Evolutionary conservation across 1,284 basidiomycete species (phyloP).

Genomic region (Dichomitus squalens): DNA sequence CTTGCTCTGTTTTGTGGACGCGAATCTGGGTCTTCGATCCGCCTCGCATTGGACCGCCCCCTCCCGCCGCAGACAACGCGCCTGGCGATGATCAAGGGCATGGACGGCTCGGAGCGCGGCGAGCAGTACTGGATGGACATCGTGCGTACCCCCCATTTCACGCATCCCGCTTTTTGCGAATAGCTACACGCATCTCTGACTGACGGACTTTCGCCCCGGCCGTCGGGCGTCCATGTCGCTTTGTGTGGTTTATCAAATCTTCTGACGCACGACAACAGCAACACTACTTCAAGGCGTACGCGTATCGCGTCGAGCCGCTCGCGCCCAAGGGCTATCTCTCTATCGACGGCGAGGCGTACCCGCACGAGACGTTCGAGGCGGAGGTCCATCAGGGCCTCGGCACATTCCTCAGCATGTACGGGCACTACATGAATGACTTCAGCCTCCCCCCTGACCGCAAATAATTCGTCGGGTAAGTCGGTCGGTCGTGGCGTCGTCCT

Average conservation of each 20-base stretch:
- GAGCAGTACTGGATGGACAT: constrained; percentile 67
- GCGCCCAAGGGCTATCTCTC: constrained; percentile 55
- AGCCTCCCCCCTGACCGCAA: constrained; percentile 9
- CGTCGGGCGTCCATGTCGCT: no score
- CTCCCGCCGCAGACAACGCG: constrained; percentile 64
- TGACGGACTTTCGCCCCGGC: no score
- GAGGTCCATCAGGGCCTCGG: constrained; percentile 78
- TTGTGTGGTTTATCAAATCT: no score
- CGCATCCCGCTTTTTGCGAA: no score
- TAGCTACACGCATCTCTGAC: no score
- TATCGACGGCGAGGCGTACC: constrained; percentile 85
- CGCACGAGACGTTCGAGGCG: constrained; percentile 82
- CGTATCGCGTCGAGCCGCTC: constrained; percentile 75
- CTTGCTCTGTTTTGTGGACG: no score
- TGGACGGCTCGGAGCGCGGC: constrained; percentile 74
- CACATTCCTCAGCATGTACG: constrained; percentile 71
- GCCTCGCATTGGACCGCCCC: no score
- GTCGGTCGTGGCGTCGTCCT: not conserved
- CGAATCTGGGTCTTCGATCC: no score
- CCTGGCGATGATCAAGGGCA: constrained; percentile 55
- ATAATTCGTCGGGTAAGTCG: not conserved
- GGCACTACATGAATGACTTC: constrained; percentile 65
- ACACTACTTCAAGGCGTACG: constrained; percentile 79
- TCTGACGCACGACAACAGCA: constrained; percentile 51
- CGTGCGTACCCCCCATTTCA: constrained; percentile 35